Evolutionary conservation across 2,329 filamentous ascomycete genomes (phyloP).

Genomic region (Juglanconis sp.): DNA sequence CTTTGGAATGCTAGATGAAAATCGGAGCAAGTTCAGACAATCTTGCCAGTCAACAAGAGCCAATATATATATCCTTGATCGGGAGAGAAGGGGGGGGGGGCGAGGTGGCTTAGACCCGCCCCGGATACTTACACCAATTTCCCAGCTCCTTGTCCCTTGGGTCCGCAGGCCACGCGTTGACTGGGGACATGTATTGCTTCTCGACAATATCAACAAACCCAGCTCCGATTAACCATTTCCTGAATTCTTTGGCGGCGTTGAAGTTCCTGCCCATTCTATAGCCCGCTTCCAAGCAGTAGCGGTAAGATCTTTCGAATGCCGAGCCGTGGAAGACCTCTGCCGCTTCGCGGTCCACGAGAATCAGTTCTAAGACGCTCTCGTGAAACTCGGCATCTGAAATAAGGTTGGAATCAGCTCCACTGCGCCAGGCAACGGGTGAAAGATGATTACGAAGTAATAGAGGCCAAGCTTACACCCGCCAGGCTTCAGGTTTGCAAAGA

Average conservation of each 20-base stretch:
- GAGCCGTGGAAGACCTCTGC: not conserved
- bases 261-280: slow-evolving; percentile 23
- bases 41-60: too few relatives aligned
- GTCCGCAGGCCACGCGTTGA: slow-evolving; percentile 3
- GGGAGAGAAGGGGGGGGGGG: too few relatives aligned
- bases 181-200: slow-evolving; percentile 12
- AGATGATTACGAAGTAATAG: too few relatives aligned
- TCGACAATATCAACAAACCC: slow-evolving; percentile 30
- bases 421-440: not conserved
- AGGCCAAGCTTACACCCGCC: slow-evolving; percentile 8
- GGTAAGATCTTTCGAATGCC: not conserved
- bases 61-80: too few relatives aligned
- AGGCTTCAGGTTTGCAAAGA: not conserved
- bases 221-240: slow-evolving; percentile 25
- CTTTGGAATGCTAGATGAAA: too few relatives aligned
- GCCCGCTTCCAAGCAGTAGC: slow-evolving; percentile 35
- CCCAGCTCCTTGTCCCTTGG: not conserved
- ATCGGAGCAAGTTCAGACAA: too few relatives aligned
- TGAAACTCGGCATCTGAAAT: slow-evolving; percentile 8
- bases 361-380: slow-evolving; percentile 2
- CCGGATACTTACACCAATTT: not conserved
- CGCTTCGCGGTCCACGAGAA: not conserved
- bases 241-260: slow-evolving; percentile 29
- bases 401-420: not conserved
- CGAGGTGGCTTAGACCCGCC: too few relatives aligned